Percentiles rank a stretch among this genome's conserved stretches.
These are phyloP conservation scores for Trichoderma sp. DNA, from an alignment of 2,329 filamentous ascomycete species.

Conservation along the genomic window DNA sequence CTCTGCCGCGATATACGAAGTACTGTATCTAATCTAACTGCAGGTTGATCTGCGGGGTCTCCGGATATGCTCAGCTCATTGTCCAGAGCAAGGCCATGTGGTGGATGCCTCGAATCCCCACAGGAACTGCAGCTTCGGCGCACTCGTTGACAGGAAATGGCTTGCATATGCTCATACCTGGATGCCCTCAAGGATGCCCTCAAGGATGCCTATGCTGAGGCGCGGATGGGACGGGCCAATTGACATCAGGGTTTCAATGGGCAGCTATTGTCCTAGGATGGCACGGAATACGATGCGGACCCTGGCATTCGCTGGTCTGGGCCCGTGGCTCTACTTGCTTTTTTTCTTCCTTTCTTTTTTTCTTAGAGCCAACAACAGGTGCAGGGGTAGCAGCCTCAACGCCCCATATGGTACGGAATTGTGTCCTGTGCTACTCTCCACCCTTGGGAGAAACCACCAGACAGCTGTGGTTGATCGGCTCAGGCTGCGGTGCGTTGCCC, in stretches of 20 bases:
- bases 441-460: not conserved
- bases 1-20: not conserved
- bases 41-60: slow-evolving; percentile 11
- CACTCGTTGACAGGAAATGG: not conserved
- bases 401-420: not conserved
- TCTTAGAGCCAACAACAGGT: not conserved
- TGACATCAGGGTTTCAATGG: not conserved
- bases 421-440: not conserved
- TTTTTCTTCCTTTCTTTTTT: not conserved
- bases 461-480: not conserved
- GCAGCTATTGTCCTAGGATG: not conserved
- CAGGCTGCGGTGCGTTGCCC: not conserved
- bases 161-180: not conserved
- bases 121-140: not conserved
- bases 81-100: slow-evolving; percentile 5
- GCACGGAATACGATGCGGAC: not conserved
- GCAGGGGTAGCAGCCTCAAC: not conserved
- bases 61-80: slow-evolving; percentile 2
- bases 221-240: not conserved
- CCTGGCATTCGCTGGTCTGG: not conserved
- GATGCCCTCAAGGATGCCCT: not conserved
- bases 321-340: not conserved
- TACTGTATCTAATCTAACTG: slow-evolving; percentile 15
- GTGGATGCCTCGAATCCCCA: slow-evolving; percentile 8
- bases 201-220: not conserved